These are phyloP conservation scores for Leishmania aethiopica DNA, from an alignment of 208 protist genomes.

Conservation along the genomic window DNA sequence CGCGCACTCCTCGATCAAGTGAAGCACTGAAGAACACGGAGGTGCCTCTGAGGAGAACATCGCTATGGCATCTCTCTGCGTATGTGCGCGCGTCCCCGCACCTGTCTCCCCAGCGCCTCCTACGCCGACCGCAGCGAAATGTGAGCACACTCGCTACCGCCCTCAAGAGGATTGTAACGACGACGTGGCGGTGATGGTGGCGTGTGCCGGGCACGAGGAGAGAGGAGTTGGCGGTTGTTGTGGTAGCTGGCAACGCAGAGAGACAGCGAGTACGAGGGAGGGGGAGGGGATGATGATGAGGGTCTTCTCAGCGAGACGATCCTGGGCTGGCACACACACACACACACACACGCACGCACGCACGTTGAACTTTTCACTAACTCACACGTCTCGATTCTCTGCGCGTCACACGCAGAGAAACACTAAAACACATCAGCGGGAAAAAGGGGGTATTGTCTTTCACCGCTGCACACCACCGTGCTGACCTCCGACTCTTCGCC, in stretches of 20 bases:
- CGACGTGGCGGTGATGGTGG: neutral
- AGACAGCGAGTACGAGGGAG: neutral
- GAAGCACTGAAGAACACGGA: slow-evolving; percentile 9
- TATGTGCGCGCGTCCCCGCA: neutral
- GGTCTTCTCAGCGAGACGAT: neutral
- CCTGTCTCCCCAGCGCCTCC: neutral
- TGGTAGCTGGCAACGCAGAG: neutral
- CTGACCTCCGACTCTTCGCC: neutral
- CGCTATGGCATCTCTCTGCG: neutral
- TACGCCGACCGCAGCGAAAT: neutral
- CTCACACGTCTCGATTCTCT: neutral
- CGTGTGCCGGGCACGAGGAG: neutral
- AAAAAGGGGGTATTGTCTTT: neutral
- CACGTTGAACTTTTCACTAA: neutral
- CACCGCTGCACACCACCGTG: neutral
- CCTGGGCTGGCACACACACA: neutral
- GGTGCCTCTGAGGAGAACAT: neutral
- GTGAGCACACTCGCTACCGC: neutral
- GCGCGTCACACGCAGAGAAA: neutral
- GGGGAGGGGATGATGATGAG: neutral
- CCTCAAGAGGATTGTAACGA: neutral
- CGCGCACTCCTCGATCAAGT: slow-evolving; percentile 10
- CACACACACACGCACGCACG: neutral
- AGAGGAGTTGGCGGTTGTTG: neutral
- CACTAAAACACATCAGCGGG: neutral